A percentile compares a stretch with the other conserved stretches of the same genome.
Evolutionary conservation across 306 rosid genomes (phyloP).

Genomic region (Notholithocarpus densiflorus): DNA sequence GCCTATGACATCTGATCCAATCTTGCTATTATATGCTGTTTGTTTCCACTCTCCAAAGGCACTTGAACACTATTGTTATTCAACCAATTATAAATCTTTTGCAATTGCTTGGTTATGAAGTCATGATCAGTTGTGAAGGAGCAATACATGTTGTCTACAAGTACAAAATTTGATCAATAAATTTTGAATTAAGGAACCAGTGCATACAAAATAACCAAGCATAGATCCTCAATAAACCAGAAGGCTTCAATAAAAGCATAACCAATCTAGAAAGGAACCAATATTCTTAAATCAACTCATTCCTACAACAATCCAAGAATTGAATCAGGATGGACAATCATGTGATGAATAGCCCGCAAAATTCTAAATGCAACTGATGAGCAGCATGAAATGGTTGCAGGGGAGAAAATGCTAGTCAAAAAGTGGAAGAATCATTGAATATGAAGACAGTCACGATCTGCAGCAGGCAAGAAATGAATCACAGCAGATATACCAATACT

Average conservation of each 20-base stretch:
- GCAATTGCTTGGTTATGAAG: not conserved
- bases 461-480: conserved; percentile 60
- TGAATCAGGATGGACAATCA: not conserved
- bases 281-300: not conserved
- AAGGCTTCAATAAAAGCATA: not conserved
- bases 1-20: too few species aligned
- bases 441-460: conserved; percentile 21
- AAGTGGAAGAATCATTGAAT: not conserved
- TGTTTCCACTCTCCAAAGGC: too few species aligned
- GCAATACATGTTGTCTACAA: not conserved
- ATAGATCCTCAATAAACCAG: not conserved
- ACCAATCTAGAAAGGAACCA: not conserved
- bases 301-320: not conserved
- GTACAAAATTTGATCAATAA: not conserved
- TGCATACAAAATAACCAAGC: not conserved
- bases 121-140: not conserved
- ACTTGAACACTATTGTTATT: too few species aligned
- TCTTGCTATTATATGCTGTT: too few species aligned
- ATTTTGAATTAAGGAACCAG: not conserved
- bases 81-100: not conserved
- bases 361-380: not conserved
- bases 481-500: conserved; percentile 68
- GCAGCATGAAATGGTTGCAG: not conserved
- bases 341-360: not conserved
- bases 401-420: not conserved